A percentile compares a stretch with the other conserved stretches of the same genome.
phyloP scores from a whole-genome alignment of 805 yeast species.

The Wickerhamiella occidentalis region DNA sequence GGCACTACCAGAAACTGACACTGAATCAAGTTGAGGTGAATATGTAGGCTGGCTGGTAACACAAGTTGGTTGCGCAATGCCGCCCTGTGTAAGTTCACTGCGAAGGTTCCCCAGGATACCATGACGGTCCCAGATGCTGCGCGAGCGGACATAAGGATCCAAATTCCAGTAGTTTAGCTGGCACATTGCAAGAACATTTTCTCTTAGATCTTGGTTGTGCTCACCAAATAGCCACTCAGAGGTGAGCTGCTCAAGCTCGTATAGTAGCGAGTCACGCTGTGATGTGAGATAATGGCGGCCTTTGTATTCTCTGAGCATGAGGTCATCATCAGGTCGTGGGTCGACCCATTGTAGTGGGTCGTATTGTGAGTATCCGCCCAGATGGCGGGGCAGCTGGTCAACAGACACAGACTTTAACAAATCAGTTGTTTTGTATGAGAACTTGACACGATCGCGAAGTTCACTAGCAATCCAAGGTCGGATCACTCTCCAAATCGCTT shows the following conservation, averaged over 20 bases:
- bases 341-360: slow-evolving; percentile 1
- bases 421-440: neutral
- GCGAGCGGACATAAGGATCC: slow-evolving; percentile 75
- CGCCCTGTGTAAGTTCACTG: slow-evolving; percentile 16
- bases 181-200: neutral
- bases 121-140: slow-evolving; percentile 65
- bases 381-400: slow-evolving; percentile 11
- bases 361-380: slow-evolving; percentile 6
- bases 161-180: slow-evolving; percentile 48
- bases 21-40: neutral
- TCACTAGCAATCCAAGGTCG: slow-evolving; percentile 2
- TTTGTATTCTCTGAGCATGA: neutral
- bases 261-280: neutral
- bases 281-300: neutral
- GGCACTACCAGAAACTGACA: neutral
- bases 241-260: slow-evolving; percentile 8
- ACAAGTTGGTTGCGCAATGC: slow-evolving; percentile 1
- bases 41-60: neutral
- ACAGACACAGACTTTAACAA: neutral
- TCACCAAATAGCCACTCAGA: slow-evolving; percentile 7
- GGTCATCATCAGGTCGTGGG: slow-evolving; percentile 7
- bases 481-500: slow-evolving; percentile 5
- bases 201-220: neutral
- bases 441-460: neutral
- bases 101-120: slow-evolving; percentile 41